phyloP scores from a whole-genome alignment of 495 filamentous ascomycete genomes.

The Lophiotrema nucula region DNA sequence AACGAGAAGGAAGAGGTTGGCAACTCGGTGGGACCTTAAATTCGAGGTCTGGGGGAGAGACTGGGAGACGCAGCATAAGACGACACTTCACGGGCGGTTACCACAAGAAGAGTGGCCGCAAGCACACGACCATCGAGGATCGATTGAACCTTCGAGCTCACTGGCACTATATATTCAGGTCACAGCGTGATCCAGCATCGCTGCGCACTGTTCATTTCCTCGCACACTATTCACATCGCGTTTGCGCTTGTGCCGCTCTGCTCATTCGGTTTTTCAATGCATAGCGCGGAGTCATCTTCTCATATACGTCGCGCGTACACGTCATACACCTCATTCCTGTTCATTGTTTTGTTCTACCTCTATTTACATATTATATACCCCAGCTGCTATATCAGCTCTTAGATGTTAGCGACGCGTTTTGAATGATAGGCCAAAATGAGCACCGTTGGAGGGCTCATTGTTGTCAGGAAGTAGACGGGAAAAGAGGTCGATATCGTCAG shows the following conservation, averaged over 20 bases:
- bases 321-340: neutral
- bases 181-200: neutral
- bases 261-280: too few relatives aligned
- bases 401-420: too few relatives aligned
- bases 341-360: neutral
- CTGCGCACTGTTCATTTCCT: neutral
- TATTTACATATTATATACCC: conserved; percentile 5
- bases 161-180: conserved; percentile 14
- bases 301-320: neutral
- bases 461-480: too few relatives aligned
- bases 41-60: conserved; percentile 28
- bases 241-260: too few relatives aligned
- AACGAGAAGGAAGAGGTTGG: conserved; percentile 7
- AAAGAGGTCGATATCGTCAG: too few relatives aligned
- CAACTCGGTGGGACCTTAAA: conserved; percentile 23
- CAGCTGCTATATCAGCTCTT: neutral
- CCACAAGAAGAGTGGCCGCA: conserved; percentile 26
- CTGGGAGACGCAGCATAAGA: conserved; percentile 22
- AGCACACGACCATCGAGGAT: neutral
- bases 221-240: too few relatives aligned
- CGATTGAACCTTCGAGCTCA: conserved; percentile 4
- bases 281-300: conserved; percentile 14
- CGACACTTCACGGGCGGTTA: conserved; percentile 3
- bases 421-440: too few relatives aligned
- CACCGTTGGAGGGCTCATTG: too few relatives aligned